Conservation (phyloP, 352 stramenopile genomes). For the Pythium rhizo-oryzae region DNA sequence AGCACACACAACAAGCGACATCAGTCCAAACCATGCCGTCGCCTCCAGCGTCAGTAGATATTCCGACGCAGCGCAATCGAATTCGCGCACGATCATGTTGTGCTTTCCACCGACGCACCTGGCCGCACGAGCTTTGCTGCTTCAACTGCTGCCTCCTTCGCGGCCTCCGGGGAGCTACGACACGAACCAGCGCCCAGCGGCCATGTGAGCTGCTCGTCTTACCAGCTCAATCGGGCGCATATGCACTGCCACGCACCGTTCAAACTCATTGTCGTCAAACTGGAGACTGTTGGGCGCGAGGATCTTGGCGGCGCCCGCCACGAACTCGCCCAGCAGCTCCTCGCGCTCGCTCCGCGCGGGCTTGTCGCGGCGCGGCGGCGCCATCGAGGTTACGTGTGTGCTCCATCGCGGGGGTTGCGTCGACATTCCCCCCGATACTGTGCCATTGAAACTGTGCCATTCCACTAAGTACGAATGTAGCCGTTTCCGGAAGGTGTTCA, state of each 20-base stretch:
- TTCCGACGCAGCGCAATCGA: neutral
- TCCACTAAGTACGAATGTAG: slow-evolving; percentile 28
- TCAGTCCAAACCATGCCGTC: neutral
- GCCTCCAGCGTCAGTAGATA: neutral
- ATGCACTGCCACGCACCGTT: slow-evolving; percentile 38
- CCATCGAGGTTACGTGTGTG: neutral
- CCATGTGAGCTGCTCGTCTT: neutral
- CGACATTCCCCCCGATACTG: neutral
- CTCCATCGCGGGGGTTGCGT: neutral
- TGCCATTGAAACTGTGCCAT: neutral
- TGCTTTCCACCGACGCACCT: slow-evolving; percentile 31
- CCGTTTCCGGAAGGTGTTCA: slow-evolving; percentile 9
- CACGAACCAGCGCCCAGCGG: neutral
- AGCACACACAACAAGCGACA: neutral
- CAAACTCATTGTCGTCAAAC: slow-evolving; percentile 78
- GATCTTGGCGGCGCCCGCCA: slow-evolving; percentile 49
- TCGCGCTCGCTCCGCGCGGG: slow-evolving; percentile 17
- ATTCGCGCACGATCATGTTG: neutral
- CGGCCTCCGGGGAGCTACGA: slow-evolving; percentile 55
- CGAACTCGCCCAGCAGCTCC: slow-evolving; percentile 38
- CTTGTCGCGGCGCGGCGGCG: neutral
- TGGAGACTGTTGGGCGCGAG: slow-evolving; percentile 73
- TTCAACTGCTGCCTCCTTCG: slow-evolving; percentile 57
- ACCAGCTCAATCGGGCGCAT: neutral
- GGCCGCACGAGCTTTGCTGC: slow-evolving; percentile 64